These are phyloP conservation scores for Ophiostoma ulmi DNA, from an alignment of 2,329 filamentous ascomycete genomes.

Conservation along the genomic window DNA sequence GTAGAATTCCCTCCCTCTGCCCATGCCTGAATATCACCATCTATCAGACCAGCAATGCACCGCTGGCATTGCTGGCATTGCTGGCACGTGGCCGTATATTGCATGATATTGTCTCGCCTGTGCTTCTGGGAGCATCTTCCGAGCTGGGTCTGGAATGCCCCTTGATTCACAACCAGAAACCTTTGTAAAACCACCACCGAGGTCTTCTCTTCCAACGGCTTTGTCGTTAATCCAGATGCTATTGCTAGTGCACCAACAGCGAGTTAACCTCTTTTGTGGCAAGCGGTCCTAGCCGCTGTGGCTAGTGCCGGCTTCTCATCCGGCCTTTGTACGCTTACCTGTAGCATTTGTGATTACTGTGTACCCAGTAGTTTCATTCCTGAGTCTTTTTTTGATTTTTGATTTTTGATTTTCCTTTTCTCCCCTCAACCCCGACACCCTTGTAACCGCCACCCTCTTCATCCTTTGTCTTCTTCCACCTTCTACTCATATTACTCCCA, in stretches of 20 bases:
- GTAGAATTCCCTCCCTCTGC: neutral
- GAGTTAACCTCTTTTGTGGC: neutral
- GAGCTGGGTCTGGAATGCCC: neutral
- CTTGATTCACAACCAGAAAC: constrained; percentile 12
- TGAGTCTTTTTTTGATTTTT: neutral
- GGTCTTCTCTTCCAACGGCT: neutral
- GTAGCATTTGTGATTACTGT: neutral
- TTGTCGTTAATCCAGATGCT: neutral
- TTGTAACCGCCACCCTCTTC: neutral
- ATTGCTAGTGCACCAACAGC: neutral
- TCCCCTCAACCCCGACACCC: neutral
- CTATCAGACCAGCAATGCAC: neutral
- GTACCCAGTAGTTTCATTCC: neutral
- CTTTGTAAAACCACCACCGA: neutral
- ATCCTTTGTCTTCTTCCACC: neutral
- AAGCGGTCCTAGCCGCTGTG: constrained; percentile 8
- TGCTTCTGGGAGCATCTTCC: neutral
- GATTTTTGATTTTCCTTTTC: neutral
- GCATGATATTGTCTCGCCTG: neutral
- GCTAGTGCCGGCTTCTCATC: constrained; percentile 7
- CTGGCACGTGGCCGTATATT: neutral
- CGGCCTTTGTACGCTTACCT: neutral
- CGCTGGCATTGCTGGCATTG: neutral
- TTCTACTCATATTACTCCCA: neutral
- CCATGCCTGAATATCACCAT: neutral